phyloP scores from a whole-genome alignment of 345 rosid genomes.

The Salix suchowensis region DNA sequence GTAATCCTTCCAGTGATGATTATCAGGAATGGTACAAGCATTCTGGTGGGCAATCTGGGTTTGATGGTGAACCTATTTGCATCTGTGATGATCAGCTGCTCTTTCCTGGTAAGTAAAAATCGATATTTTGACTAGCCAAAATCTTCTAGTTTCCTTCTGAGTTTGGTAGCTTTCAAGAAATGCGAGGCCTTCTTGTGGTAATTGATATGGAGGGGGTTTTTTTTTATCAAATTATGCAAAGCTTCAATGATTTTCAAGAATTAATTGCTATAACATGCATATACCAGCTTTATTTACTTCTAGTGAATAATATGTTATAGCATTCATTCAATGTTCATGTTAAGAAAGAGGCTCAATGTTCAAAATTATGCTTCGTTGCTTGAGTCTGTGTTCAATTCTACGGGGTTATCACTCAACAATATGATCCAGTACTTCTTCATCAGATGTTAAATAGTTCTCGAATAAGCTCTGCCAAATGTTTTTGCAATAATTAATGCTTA shows the following conservation, averaged over 20 bases:
- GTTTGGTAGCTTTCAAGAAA: neutral
- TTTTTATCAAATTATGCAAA: neutral
- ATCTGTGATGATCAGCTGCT: conserved; percentile 25
- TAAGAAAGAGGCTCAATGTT: neutral
- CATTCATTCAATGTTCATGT: neutral
- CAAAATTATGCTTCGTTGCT: neutral
- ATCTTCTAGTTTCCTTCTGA: neutral
- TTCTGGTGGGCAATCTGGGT: conserved; percentile 32
- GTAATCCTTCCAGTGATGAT: conserved; percentile 16
- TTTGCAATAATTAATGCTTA: neutral
- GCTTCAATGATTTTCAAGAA: neutral
- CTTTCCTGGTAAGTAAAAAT: conserved; percentile 21
- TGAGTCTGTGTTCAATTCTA: neutral
- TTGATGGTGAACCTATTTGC: conserved; percentile 26
- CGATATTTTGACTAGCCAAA: neutral
- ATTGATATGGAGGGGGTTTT: neutral
- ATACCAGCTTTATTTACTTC: no score
- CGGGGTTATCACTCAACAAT: neutral
- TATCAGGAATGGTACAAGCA: conserved; percentile 12
- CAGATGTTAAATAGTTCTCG: neutral
- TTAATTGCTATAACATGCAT: neutral
- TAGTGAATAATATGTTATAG: neutral
- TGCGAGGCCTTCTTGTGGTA: neutral
- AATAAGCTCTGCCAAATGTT: neutral
- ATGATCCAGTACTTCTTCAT: neutral